Percentiles rank a stretch among this genome's conserved stretches.
These are phyloP conservation scores for Lactuca sativa DNA, from an alignment of 129 eudicot genomes.

Conservation along the genomic window DNA sequence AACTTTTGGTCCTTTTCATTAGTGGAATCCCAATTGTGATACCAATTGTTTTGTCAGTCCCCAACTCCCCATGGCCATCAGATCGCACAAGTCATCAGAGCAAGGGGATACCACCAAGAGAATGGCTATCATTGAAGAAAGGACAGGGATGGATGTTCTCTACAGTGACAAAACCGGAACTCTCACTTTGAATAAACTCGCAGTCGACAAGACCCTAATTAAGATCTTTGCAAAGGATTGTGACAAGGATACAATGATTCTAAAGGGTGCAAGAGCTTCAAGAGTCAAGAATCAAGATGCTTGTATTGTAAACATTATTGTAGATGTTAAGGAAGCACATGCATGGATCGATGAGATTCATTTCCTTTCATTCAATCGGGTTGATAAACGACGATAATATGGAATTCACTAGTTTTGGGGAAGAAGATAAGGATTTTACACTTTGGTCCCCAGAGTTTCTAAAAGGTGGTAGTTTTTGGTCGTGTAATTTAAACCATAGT, in stretches of 20 bases:
- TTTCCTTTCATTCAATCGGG: constrained; percentile 81
- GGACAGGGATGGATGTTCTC: constrained; percentile 97
- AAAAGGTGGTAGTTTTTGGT: too few species aligned
- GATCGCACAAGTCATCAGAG: constrained; percentile 76
- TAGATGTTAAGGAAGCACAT: constrained; percentile 80
- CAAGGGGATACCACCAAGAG: constrained; percentile 96
- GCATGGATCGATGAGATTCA: constrained; percentile 83
- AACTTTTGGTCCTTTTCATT: constrained; percentile 81
- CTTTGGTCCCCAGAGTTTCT: too few species aligned
- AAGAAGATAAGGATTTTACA: too few species aligned
- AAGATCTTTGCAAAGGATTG: constrained; percentile 63
- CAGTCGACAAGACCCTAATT: constrained; percentile 66
- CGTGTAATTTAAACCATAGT: too few species aligned
- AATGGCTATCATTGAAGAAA: constrained; percentile 94
- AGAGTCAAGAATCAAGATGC: constrained; percentile 93
- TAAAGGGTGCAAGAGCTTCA: constrained; percentile 80
- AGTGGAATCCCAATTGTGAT: constrained; percentile 93
- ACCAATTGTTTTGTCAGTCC: constrained; percentile 91
- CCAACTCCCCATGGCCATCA: constrained; percentile 94
- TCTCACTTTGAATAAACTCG: constrained; percentile 81
- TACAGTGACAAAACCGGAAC: constrained; percentile 95
- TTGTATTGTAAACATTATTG: constrained; percentile 80
- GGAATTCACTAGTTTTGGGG: too few species aligned
- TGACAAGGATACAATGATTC: constrained; percentile 58
- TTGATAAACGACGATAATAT: constrained; percentile 48